These are phyloP conservation scores for Kluyveromyces sp. DNA, from an alignment of 1,139 yeast genomes.

Conservation along the genomic window DNA sequence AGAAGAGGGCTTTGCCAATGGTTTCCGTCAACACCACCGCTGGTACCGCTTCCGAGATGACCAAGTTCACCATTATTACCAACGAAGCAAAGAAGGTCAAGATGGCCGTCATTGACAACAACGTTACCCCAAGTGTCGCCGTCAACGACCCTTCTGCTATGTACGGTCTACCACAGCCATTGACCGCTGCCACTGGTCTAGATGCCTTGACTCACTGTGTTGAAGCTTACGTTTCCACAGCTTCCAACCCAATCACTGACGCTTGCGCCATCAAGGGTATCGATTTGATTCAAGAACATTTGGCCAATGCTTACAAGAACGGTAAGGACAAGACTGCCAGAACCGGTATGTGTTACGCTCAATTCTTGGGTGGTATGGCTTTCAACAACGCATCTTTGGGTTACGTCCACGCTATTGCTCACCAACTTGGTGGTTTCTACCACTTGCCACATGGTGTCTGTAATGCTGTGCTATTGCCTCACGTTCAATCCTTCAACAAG, in stretches of 20 bases:
- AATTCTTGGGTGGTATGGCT: conserved; percentile 22
- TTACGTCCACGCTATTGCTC: conserved; percentile 21
- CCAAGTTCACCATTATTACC: conserved; percentile 31
- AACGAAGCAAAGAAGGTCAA: conserved; percentile 18
- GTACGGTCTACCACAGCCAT: conserved; percentile 37
- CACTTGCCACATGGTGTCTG: conserved; percentile 22
- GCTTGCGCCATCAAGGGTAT: conserved; percentile 21
- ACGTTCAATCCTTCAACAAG: conserved; percentile 18
- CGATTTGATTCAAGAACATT: conserved; percentile 17
- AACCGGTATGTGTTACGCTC: conserved; percentile 22
- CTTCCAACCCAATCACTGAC: conserved; percentile 20
- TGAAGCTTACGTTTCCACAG: conserved; percentile 34
- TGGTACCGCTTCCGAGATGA: conserved; percentile 42
- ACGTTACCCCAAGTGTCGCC: conserved; percentile 19
- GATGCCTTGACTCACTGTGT: conserved; percentile 41
- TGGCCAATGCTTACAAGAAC: conserved; percentile 14
- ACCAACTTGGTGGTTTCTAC: conserved; percentile 21
- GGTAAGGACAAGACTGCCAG: conserved; percentile 19
- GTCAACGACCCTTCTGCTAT: conserved; percentile 37
- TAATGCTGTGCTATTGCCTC: conserved; percentile 20
- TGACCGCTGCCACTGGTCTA: conserved; percentile 39
- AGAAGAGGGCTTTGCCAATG: conserved; percentile 29
- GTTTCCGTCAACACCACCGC: conserved; percentile 42
- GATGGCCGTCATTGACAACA: conserved; percentile 22
- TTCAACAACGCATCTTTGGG: conserved; percentile 22